Base-by-base conservation (phyloP, 805 yeast species). In the Komagataella mondaviorum region DNA sequence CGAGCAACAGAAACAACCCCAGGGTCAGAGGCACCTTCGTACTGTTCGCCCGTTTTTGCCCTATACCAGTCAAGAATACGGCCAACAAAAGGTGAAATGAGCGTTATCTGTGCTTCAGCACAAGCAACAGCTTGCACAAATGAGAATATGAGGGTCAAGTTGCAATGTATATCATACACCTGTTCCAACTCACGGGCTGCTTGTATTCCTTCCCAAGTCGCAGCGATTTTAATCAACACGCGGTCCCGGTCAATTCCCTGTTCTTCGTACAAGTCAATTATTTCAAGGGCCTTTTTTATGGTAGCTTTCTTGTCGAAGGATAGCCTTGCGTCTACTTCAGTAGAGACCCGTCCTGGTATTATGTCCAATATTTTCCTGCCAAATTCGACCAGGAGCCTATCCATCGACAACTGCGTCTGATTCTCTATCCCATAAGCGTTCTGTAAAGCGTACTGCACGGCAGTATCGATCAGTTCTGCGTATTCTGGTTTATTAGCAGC, bases 181-280 rank as follows among this genome's bases (percentile, higher is more conserved):
- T 83, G 71, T 78, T 93, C 99, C 69, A 93, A 80, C 70, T 87
- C 96, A 69, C 83, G 81, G 53, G 99, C 99, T 61, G 99, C 99
- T 72, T 88, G 96, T 70, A 93, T 93, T 77, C 99, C 99, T 76
- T 93, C 99, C 87, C 90, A 93, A 58, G 99, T 93, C 55, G 98
- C 85, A 55, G 99, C 99, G 59, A 93, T 80, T 80, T 93, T 93
- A 74, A 93, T 93, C 66, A 91, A 80, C 56, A 93, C 79, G 71
- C 98, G 81, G 57, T 90, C 96, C 76, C 88, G 89, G 57, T 72
- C 64, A 63, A 93, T 85, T 60, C 98, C 98, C 62, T 77, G 77
- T 54, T 80, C 74, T 74, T 88, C 76, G 81, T 93, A 93, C 62
- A 91, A 78, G 52, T 77, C 81, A 63, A 93, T 93, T 75, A 93